Conservation (phyloP, 2,329 filamentous ascomycete genomes). For the Stachybotrys chartarum region DNA sequence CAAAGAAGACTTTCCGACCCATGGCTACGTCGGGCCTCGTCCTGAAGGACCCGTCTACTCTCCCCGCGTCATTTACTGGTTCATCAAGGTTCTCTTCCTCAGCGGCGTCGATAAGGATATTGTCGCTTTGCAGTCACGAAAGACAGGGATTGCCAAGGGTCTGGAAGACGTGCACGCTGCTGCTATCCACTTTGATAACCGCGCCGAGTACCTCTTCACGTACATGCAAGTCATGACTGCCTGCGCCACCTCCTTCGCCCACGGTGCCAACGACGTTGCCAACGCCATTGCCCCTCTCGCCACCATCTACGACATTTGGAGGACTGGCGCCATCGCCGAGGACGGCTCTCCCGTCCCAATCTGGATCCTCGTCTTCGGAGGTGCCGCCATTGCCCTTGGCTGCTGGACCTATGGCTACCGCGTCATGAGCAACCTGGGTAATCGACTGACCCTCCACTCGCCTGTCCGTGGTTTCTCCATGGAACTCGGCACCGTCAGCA, state of each 20-base stretch:
- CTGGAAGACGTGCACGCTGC: conserved; percentile 45
- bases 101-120: neutral
- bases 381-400: conserved; percentile 44
- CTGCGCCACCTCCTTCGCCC: conserved; percentile 55
- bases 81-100: neutral
- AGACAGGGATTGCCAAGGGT: conserved; percentile 41
- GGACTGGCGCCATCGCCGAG: conserved; percentile 33
- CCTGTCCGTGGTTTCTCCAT: conserved; percentile 52
- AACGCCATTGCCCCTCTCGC: conserved; percentile 58
- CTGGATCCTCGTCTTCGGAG: conserved; percentile 53
- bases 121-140: conserved; percentile 10
- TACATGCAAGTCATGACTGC: conserved; percentile 56
- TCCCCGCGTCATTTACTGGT: neutral
- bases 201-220: conserved; percentile 48
- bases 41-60: neutral
- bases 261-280: conserved; percentile 61
- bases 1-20: neutral
- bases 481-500: conserved; percentile 55
- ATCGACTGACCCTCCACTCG: conserved; percentile 56
- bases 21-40: neutral
- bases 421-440: conserved; percentile 57
- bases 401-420: conserved; percentile 57
- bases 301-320: conserved; percentile 55
- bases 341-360: conserved; percentile 43
- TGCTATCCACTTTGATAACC: conserved; percentile 50